A percentile compares a stretch with the other conserved stretches of the same genome.
Evolutionary conservation across 306 rosid genomes (phyloP).

Genomic region (Calophaca sinica): DNA sequence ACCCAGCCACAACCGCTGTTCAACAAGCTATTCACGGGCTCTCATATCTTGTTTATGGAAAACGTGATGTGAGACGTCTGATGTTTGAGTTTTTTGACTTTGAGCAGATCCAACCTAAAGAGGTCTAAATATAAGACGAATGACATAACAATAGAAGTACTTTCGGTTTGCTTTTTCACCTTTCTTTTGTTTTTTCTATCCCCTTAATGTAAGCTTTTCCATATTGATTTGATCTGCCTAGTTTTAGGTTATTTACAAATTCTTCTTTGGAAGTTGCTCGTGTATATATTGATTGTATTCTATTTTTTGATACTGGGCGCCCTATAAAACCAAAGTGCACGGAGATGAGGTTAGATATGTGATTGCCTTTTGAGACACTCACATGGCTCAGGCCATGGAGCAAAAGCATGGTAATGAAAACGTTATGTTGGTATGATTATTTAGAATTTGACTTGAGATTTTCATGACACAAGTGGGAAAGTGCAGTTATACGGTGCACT

Average conservation of each 20-base stretch:
- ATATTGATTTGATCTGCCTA: constrained; percentile 31
- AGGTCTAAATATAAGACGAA: constrained; percentile 55
- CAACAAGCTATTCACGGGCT: constrained; percentile 96
- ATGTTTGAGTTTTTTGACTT: constrained; percentile 96
- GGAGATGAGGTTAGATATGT: constrained; percentile 7
- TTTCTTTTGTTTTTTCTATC: constrained; percentile 18
- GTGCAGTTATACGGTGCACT: too few relatives aligned
- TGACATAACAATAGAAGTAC: constrained; percentile 34
- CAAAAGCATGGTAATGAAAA: neutral
- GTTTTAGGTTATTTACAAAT: constrained; percentile 37
- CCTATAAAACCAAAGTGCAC: neutral
- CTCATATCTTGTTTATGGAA: constrained; percentile 85
- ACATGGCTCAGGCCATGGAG: constrained; percentile 30
- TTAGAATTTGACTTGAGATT: neutral
- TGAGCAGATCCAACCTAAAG: constrained; percentile 93
- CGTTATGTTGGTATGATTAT: neutral
- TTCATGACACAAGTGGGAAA: neutral
- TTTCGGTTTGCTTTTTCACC: neutral
- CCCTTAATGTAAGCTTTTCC: constrained; percentile 1
- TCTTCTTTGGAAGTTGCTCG: constrained; percentile 35
- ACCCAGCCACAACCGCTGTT: constrained; percentile 85
- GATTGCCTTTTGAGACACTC: neutral
- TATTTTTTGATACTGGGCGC: constrained; percentile 15
- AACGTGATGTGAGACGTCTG: constrained; percentile 90
- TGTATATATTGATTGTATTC: constrained; percentile 47